Conservation (phyloP, 108 stramenopile species). For the Cyclotella distinguenda region DNA sequence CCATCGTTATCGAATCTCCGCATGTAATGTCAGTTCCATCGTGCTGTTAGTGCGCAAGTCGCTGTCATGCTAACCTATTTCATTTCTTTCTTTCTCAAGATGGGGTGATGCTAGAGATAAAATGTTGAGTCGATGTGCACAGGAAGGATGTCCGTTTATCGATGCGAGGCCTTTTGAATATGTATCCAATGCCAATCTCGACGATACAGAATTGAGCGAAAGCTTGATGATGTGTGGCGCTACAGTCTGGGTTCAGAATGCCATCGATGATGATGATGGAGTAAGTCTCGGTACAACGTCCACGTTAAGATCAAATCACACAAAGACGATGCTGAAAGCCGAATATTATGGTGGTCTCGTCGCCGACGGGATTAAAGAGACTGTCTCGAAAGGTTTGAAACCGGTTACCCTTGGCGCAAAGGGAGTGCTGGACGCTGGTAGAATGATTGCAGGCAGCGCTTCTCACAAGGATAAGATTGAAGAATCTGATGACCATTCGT, state of each 20-base stretch:
- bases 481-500: background rate
- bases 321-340: slow-evolving; percentile 26
- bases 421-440: slow-evolving; percentile 8
- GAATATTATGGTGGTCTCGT: slow-evolving; percentile 36
- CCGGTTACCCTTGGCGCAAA: background rate
- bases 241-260: slow-evolving; percentile 46
- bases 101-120: slow-evolving; percentile 44
- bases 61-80: background rate
- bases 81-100: background rate
- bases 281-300: slow-evolving; percentile 10
- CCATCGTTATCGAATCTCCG: slow-evolving; percentile 43
- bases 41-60: background rate
- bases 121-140: slow-evolving; percentile 26
- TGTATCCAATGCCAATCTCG: slow-evolving; percentile 35
- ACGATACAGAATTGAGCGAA: slow-evolving; percentile 34
- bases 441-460: background rate
- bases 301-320: slow-evolving; percentile 7
- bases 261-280: slow-evolving; percentile 16
- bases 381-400: slow-evolving; percentile 6
- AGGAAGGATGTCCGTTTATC: slow-evolving; percentile 43
- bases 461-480: slow-evolving; percentile 2
- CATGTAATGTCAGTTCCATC: slow-evolving; percentile 17
- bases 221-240: slow-evolving; percentile 38
- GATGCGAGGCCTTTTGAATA: slow-evolving; percentile 42
- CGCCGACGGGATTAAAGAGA: slow-evolving; percentile 27